Conservation (phyloP, 371 early-diverging fungal species). For the Mucor piriformis region DNA sequence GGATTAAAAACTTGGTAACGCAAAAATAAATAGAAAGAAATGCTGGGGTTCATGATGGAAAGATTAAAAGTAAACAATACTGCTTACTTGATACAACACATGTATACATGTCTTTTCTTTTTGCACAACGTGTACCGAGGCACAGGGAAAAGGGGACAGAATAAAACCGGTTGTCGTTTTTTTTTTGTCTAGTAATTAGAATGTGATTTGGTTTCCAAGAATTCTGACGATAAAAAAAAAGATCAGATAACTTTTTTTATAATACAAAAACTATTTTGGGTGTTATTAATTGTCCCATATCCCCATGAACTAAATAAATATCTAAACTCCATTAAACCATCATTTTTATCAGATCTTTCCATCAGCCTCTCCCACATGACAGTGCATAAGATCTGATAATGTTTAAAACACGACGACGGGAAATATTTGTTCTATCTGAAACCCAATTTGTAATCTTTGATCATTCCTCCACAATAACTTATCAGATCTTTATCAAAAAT, state of each 20-base stretch:
- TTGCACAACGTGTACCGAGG: too few relatives aligned
- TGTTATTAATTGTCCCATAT: not conserved
- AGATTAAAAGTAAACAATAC: too few relatives aligned
- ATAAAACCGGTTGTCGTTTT: not conserved
- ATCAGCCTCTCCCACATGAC: not conserved
- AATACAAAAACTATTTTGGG: not conserved
- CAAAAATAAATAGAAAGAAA: not conserved
- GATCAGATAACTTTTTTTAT: not conserved
- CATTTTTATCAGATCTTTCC: not conserved
- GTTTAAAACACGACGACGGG: constrained; percentile 1
- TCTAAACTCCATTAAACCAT: not conserved
- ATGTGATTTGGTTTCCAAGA: not conserved
- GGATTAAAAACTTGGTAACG: not conserved
- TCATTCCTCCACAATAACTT: too few relatives aligned
- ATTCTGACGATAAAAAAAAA: not conserved
- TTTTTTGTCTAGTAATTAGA: not conserved
- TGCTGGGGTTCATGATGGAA: not conserved
- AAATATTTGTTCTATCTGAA: too few relatives aligned
- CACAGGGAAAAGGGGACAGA: not conserved
- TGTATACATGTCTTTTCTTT: too few relatives aligned
- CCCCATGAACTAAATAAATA: not conserved
- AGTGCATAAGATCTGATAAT: not conserved
- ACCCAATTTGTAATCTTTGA: too few relatives aligned
- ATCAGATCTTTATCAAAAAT: too few relatives aligned
- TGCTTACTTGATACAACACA: too few relatives aligned